phyloP scores from a whole-genome alignment of 2,329 filamentous ascomycete species.

The Colletotrichum costaricense region DNA sequence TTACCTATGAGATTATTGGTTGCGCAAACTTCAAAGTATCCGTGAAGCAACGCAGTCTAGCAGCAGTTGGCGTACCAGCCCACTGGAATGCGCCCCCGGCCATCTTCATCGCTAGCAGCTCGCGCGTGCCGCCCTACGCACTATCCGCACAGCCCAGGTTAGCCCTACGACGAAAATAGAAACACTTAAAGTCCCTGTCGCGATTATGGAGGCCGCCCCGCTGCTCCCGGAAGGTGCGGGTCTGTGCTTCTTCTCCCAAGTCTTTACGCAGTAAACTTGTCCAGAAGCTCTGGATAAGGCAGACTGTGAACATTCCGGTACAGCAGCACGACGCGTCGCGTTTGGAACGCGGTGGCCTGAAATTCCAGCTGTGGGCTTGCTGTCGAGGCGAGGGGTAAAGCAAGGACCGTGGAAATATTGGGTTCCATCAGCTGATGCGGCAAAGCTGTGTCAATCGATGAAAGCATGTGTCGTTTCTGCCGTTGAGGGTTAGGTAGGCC shows the following conservation, averaged over 20 bases:
- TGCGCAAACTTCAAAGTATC: neutral
- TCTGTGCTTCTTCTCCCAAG: neutral
- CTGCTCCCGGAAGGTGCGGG: neutral
- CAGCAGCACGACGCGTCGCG: neutral
- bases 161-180: conserved; percentile 28
- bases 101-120: neutral
- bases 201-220: neutral
- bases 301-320: neutral
- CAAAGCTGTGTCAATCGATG: neutral
- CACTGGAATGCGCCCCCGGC: conserved; percentile 14
- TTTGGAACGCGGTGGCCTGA: neutral
- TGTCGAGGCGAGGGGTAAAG: neutral
- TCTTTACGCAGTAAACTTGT: no score
- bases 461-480: neutral
- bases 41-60: no score
- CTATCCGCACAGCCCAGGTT: neutral
- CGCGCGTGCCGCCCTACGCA: neutral
- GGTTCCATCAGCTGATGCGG: neutral
- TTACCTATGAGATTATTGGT: neutral
- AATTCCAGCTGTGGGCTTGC: neutral
- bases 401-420: no score
- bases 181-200: conserved; percentile 22
- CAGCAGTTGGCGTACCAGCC: neutral
- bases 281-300: no score
- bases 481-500: neutral